These are phyloP conservation scores for Pseudocercospora ulei DNA, from an alignment of 2,329 filamentous ascomycete species.

Conservation along the genomic window DNA sequence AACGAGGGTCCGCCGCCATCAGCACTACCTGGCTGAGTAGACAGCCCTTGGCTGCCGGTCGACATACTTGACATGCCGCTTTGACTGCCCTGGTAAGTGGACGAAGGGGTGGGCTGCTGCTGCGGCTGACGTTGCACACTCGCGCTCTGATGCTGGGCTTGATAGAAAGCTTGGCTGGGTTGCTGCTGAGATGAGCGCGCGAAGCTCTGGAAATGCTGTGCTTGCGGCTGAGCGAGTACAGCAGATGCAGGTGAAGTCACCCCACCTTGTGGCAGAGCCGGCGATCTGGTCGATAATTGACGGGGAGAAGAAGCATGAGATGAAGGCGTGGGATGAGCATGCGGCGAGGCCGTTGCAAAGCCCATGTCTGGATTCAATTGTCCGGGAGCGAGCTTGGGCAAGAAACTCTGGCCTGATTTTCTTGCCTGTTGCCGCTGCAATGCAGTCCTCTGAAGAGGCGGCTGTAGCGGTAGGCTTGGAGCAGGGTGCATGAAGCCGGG, in stretches of 20 bases:
- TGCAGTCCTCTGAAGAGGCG: conserved; percentile 66
- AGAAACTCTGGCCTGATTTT: conserved; percentile 30
- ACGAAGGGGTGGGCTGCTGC: conserved; percentile 18
- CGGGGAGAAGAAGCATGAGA: conserved; percentile 65
- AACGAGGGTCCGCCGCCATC: conserved; percentile 44
- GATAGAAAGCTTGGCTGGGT: conserved; percentile 39
- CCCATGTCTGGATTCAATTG: conserved; percentile 37
- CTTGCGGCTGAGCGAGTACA: conserved; percentile 45
- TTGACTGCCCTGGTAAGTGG: conserved; percentile 26
- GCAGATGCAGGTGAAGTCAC: conserved; percentile 54
- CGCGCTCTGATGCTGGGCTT: conserved; percentile 35
- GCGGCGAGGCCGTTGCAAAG: conserved; percentile 52
- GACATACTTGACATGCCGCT: conserved; percentile 32
- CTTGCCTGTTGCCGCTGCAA: conserved; percentile 58
- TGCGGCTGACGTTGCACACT: conserved; percentile 23
- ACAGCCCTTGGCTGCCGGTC: conserved; percentile 20
- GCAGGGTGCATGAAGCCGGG: conserved; percentile 49
- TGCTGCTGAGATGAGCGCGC: conserved; percentile 37
- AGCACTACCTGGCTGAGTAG: conserved; percentile 32
- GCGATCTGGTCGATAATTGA: conserved; percentile 49
- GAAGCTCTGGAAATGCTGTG: conserved; percentile 38
- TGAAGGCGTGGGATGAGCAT: conserved; percentile 70
- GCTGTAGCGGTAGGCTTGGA: conserved; percentile 21
- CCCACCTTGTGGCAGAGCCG: conserved; percentile 51
- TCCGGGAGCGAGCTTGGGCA: conserved; percentile 35